A percentile compares a stretch with the other conserved stretches of the same genome.
Evolutionary conservation across 495 filamentous ascomycete genomes (phyloP).

Genomic region (Cryomyces minteri): DNA sequence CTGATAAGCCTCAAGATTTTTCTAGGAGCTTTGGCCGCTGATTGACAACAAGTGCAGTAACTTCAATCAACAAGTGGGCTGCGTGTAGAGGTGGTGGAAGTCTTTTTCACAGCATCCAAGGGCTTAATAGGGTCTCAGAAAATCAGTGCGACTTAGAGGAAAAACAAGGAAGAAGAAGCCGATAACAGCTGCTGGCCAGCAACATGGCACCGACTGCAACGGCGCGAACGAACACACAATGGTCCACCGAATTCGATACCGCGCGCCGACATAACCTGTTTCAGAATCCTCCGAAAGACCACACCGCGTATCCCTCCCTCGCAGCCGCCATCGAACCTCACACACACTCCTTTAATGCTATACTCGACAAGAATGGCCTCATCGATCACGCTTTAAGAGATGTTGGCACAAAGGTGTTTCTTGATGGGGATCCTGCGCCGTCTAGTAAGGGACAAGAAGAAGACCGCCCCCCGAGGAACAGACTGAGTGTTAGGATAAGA

Average conservation of each 20-base stretch:
- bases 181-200: slow-evolving; percentile 1
- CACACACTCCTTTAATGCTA: slow-evolving; percentile 88
- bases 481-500: slow-evolving; percentile 50
- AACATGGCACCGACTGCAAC: slow-evolving; percentile 23
- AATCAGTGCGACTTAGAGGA: no score
- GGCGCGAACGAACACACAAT: slow-evolving; percentile 36
- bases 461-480: slow-evolving; percentile 34
- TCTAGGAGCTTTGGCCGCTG: no score
- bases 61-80: no score
- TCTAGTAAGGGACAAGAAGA: slow-evolving; percentile 30
- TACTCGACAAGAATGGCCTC: slow-evolving; percentile 53
- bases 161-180: no score
- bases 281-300: slow-evolving; percentile 67
- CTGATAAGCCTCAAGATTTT: no score
- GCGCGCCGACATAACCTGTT: slow-evolving; percentile 74
- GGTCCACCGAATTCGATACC: slow-evolving; percentile 69
- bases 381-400: slow-evolving; percentile 64
- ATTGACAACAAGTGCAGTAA: no score
- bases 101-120: no score
- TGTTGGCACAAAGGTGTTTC: slow-evolving; percentile 73
- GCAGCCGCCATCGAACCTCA: slow-evolving; percentile 72
- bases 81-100: no score
- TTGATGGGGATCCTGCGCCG: slow-evolving; percentile 61
- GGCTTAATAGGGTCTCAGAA: no score
- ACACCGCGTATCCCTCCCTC: slow-evolving; percentile 72